Conservation (phyloP, 139 green algal species). For the Coelastrella sp. region DNA sequence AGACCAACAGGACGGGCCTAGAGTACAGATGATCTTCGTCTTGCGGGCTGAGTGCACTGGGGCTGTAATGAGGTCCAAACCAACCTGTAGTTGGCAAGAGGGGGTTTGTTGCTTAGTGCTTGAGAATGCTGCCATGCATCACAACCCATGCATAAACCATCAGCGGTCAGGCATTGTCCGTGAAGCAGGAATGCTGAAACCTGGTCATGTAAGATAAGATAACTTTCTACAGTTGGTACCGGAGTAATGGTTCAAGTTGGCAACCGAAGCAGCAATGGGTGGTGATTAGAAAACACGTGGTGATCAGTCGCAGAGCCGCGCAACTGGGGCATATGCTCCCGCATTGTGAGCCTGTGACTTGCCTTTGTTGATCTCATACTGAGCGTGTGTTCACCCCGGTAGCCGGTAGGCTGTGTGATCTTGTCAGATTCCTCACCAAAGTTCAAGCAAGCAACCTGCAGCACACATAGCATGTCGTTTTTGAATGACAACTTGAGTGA, state of each 20-base stretch:
- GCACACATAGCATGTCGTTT: background rate
- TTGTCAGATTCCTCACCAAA: conserved; percentile 49
- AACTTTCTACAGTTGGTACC: too few species aligned
- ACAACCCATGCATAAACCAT: too few species aligned
- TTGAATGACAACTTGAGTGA: too few species aligned
- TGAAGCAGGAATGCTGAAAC: too few species aligned
- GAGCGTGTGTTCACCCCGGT: conserved; percentile 47
- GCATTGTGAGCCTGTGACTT: background rate
- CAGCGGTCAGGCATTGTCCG: too few species aligned
- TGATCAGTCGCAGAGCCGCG: too few species aligned
- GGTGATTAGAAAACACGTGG: too few species aligned
- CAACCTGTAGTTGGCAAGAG: conserved; percentile 35
- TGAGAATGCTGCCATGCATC: too few species aligned
- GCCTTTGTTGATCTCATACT: conserved; percentile 59
- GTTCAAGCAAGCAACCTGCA: conserved; percentile 49
- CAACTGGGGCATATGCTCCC: background rate
- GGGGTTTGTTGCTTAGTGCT: background rate
- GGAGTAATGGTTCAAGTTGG: too few species aligned
- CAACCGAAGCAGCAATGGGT: too few species aligned
- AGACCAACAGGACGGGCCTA: conserved; percentile 83
- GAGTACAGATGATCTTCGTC: conserved; percentile 92
- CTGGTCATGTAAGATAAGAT: background rate
- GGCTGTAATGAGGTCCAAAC: conserved; percentile 50
- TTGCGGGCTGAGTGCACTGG: conserved; percentile 61
- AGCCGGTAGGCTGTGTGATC: conserved; percentile 32